Percentiles rank a stretch among this genome's conserved stretches.
phyloP scores from a whole-genome alignment of 768 basidiomycete genomes.

The Sporobolomyces pararoseus region DNA sequence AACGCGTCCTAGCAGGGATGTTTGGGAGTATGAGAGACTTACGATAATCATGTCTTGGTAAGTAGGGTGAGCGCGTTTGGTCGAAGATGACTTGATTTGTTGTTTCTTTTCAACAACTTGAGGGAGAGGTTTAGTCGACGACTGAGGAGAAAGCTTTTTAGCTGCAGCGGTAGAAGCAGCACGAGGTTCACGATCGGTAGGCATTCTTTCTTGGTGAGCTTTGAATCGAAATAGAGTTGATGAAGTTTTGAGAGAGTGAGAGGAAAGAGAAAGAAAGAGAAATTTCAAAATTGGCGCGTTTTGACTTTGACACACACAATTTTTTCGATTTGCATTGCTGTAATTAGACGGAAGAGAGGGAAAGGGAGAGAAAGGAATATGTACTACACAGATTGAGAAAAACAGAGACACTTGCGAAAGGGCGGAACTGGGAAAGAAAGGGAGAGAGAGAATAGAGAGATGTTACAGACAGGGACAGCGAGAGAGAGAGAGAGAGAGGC shows the following conservation, averaged over 20 bases:
- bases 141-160: not conserved
- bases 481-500: not conserved
- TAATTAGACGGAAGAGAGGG: not conserved
- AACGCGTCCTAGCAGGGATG: not conserved
- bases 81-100: not conserved
- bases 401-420: no score
- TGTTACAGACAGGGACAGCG: not conserved
- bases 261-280: not conserved
- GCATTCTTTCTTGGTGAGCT: not conserved
- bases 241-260: not conserved
- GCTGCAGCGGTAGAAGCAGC: not conserved
- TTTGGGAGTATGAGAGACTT: not conserved
- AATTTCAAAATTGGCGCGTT: not conserved
- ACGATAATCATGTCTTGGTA: constrained; percentile 31
- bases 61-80: constrained; percentile 12
- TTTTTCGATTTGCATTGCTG: constrained; percentile 9
- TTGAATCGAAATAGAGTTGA: not conserved
- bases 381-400: no score
- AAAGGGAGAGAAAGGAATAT: not conserved
- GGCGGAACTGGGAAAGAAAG: not conserved
- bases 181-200: not conserved
- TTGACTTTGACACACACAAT: not conserved
- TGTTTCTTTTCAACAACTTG: not conserved
- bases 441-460: not conserved
- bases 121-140: no score